Evolutionary conservation across 257 asterid genomes (phyloP).

Genomic region (Solanum medicagineum): DNA sequence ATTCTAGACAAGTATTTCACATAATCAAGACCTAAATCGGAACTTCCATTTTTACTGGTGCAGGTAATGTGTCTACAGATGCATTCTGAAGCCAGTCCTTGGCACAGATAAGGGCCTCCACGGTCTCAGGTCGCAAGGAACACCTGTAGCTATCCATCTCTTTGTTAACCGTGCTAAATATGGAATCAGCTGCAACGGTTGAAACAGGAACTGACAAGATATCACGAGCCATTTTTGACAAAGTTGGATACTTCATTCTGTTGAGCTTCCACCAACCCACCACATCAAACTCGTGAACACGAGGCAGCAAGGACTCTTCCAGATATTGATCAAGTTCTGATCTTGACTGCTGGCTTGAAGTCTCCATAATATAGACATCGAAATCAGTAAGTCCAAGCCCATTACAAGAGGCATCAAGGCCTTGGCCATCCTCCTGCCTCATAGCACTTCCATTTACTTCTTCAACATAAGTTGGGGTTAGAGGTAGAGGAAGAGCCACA

Average conservation of each 20-base stretch:
- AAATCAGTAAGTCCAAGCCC: slow-evolving; percentile 69
- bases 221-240: slow-evolving; percentile 92
- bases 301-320: slow-evolving; percentile 86
- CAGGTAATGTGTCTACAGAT: slow-evolving; percentile 16
- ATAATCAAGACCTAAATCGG: slow-evolving; percentile 35
- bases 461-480: slow-evolving; percentile 42
- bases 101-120: slow-evolving; percentile 85
- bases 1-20: background rate
- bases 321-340: slow-evolving; percentile 85
- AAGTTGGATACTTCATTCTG: slow-evolving; percentile 74
- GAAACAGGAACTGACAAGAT: slow-evolving; percentile 77
- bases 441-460: slow-evolving; percentile 37
- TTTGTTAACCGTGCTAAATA: slow-evolving; percentile 54
- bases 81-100: slow-evolving; percentile 78
- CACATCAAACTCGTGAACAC: slow-evolving; percentile 83
- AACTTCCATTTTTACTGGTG: slow-evolving; percentile 53
- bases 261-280: slow-evolving; percentile 91
- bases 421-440: slow-evolving; percentile 35
- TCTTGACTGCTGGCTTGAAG: slow-evolving; percentile 58
- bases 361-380: slow-evolving; percentile 71
- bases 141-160: slow-evolving; percentile 86
- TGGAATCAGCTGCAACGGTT: slow-evolving; percentile 40
- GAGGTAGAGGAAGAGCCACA: slow-evolving; percentile 48
- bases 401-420: slow-evolving; percentile 29
- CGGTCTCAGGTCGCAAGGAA: slow-evolving; percentile 73